Evolutionary conservation across 805 yeast genomes (phyloP).

Genomic region (Yamadazyma sp.): DNA sequence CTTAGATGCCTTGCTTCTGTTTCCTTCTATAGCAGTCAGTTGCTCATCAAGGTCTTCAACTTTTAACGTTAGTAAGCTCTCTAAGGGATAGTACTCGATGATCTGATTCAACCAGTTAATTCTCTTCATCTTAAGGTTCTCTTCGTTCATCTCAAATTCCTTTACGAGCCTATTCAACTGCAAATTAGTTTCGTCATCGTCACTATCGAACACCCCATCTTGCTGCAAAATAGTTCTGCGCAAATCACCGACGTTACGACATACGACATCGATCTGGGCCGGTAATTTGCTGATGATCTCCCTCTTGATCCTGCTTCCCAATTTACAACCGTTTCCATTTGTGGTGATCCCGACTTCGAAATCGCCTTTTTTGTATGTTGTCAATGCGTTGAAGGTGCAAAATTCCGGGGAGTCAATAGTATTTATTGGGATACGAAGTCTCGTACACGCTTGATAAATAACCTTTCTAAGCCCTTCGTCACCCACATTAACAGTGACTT

Average conservation of each 20-base stretch:
- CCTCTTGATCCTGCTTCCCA: slow-evolving; percentile 77
- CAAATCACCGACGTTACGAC: slow-evolving; percentile 67
- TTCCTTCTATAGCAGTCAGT: slow-evolving; percentile 1
- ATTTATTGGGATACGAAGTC: slow-evolving; percentile 77
- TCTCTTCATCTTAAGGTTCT: slow-evolving; percentile 55
- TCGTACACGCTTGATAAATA: slow-evolving; percentile 53
- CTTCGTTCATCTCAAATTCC: slow-evolving; percentile 56
- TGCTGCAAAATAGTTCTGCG: slow-evolving; percentile 55
- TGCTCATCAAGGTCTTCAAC: slow-evolving; percentile 51
- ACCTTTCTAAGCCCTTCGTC: slow-evolving; percentile 32
- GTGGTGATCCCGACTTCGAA: slow-evolving; percentile 85
- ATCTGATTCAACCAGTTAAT: slow-evolving; percentile 86
- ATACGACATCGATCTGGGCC: slow-evolving; percentile 62
- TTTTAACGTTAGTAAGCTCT: slow-evolving; percentile 57
- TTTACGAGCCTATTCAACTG: slow-evolving; percentile 60
- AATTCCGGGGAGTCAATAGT: slow-evolving; percentile 69
- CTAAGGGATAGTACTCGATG: slow-evolving; percentile 85
- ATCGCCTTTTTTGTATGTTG: slow-evolving; percentile 68
- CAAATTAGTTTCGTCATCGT: slow-evolving; percentile 68
- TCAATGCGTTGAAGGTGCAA: slow-evolving; percentile 74
- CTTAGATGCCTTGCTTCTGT: slow-evolving; percentile 19
- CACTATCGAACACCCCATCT: slow-evolving; percentile 55
- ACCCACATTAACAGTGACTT: slow-evolving; percentile 63
- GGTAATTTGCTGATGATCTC: slow-evolving; percentile 70
- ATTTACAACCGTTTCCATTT: slow-evolving; percentile 83